A percentile compares a stretch with the other conserved stretches of the same genome.
Conservation (phyloP, 2,329 filamentous ascomycete species). For the Fusarium albidum region DNA sequence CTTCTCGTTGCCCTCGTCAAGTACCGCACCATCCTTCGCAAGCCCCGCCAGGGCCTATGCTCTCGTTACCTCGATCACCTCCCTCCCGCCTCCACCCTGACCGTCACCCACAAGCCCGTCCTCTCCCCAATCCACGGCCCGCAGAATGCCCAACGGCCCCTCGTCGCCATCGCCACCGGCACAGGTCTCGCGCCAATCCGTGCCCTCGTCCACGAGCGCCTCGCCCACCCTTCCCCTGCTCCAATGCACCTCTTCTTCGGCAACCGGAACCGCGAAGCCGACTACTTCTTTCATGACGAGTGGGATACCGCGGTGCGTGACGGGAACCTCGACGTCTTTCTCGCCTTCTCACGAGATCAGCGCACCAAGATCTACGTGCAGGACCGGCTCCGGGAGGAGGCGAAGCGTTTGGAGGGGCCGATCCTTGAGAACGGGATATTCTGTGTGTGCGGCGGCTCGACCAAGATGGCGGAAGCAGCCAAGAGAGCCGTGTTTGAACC, state of each 20-base stretch:
- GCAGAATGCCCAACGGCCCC: slow-evolving; percentile 56
- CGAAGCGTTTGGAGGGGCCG: slow-evolving; percentile 41
- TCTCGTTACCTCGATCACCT: slow-evolving; percentile 83
- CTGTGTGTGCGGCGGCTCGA: slow-evolving; percentile 64
- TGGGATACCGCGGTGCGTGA: slow-evolving; percentile 59
- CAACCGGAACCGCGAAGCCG: slow-evolving; percentile 75
- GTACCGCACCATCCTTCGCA: slow-evolving; percentile 87
- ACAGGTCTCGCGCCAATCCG: slow-evolving; percentile 89
- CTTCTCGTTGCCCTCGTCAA: slow-evolving; percentile 88
- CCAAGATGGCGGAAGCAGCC: slow-evolving; percentile 66
- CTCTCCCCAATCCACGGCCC: slow-evolving; percentile 51
- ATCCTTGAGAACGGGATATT: slow-evolving; percentile 56
- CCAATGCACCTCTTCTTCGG: slow-evolving; percentile 80
- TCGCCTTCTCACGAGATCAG: slow-evolving; percentile 60
- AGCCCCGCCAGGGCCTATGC: slow-evolving; percentile 85
- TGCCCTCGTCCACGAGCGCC: slow-evolving; percentile 80
- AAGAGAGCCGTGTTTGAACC: slow-evolving; percentile 60
- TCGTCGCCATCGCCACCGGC: slow-evolving; percentile 83
- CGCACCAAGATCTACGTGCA: slow-evolving; percentile 64
- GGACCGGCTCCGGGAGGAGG: slow-evolving; percentile 58
- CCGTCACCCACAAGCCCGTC: slow-evolving; percentile 64
- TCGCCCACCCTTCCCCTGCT: slow-evolving; percentile 39
- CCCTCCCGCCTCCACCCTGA: slow-evolving; percentile 62
- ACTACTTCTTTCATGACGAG: slow-evolving; percentile 84
- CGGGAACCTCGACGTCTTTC: slow-evolving; percentile 44